phyloP scores from a whole-genome alignment of 2,329 filamentous ascomycete genomes.

The Cytospora chrysosperma region DNA sequence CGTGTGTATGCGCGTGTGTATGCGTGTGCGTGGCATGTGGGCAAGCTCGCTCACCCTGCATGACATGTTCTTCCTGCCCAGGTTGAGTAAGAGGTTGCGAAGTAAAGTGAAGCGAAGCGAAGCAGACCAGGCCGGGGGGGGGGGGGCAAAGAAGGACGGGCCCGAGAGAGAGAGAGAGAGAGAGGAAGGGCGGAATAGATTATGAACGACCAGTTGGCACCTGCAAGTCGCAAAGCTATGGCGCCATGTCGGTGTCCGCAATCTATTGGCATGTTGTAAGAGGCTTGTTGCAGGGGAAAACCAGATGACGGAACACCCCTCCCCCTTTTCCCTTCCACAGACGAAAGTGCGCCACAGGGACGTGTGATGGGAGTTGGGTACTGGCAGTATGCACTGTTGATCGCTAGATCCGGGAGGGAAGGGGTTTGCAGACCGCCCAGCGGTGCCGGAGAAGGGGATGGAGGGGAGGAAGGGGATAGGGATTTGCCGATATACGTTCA shows the following conservation, averaged over 20 bases:
- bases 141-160: background rate
- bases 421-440: background rate
- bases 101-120: background rate
- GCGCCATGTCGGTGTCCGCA: constrained; percentile 21
- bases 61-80: background rate
- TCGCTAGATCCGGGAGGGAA: background rate
- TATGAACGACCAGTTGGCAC: constrained; percentile 13
- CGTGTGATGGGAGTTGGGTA: constrained; percentile 5
- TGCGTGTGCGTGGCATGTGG: too few species aligned
- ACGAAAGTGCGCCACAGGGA: constrained; percentile 17
- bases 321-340: too few species aligned
- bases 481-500: background rate
- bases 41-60: constrained; percentile 6
- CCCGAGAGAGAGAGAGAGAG: background rate
- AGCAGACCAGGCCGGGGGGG: background rate
- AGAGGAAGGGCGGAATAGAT: background rate
- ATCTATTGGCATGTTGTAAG: constrained; percentile 24
- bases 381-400: constrained; percentile 1
- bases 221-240: constrained; percentile 17
- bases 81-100: background rate
- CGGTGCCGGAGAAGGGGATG: background rate
- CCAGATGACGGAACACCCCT: constrained; percentile 9
- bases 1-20: too few species aligned
- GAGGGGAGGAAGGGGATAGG: background rate
- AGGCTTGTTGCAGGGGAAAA: constrained; percentile 20